Evolutionary conservation across 176 grass and related monocot species (phyloP), one percentile per base, ranked within the genome.

Genomic region (Oryza rufipogon): DNA sequence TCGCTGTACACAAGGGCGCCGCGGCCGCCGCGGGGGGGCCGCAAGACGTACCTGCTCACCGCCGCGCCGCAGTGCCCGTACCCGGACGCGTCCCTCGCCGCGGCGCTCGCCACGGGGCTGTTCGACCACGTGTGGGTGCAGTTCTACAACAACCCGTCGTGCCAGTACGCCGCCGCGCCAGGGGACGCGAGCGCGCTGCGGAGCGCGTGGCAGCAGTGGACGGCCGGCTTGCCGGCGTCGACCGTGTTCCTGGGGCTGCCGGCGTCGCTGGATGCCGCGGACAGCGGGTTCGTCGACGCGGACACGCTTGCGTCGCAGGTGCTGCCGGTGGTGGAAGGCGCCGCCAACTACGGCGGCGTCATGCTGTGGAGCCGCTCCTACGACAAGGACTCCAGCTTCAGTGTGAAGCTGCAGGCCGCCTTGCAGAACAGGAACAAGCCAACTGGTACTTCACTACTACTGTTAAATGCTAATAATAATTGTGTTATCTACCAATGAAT

Each of bases 351-450:
- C 30, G 89, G 91, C 2, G 91, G 91, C 23, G 22, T 96, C 48
- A 97, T 97, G 91, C 41, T 97, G 68, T 97, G 94, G 94, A 86
- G 61, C 54, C 76, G 85, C 8, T 93, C 77, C 66, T 76, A 66
- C 48, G 94, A 97, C 54, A 51, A 49, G 73, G 76, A 23, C 38
- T 64, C 87, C 22, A 60, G 76, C 12, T 93, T 87, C 16, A 91
- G 94, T 69, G 42, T 51, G 7, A 80, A 87, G 77, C 65, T 95
- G 26, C 80, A 77, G 48, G 58, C 33, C 20, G 60, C 74, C 87
- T 67, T 84, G 75, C 68, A 56, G 58, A 74, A 79, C 68, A 17
- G 17, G 68, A 73, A 68, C 34, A 16, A 61, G 20, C 6, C 74
- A n/a, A 17, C 46, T 79, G 81, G 75, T 88, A 74, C 4, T 1